Conservation (phyloP, 176 grass and related monocot species). For the Elaeis guineensis region DNA sequence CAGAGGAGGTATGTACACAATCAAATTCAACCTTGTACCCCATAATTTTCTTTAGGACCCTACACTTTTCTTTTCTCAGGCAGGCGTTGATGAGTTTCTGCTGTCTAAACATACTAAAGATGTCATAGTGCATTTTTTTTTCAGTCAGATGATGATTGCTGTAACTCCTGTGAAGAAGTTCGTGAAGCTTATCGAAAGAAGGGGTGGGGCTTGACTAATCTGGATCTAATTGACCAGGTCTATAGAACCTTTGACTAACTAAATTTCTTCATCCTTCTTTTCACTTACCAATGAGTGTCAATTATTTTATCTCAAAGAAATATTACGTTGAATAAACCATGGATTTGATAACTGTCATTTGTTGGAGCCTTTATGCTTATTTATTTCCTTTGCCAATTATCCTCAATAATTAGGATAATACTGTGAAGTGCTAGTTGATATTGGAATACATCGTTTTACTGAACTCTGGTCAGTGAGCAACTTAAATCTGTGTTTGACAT, state of each 20-base stretch:
- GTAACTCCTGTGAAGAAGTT: conserved; percentile 97
- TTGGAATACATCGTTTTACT: too few species aligned
- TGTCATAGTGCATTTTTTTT: conserved; percentile 19
- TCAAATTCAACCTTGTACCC: conserved; percentile 3
- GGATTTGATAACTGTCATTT: too few species aligned
- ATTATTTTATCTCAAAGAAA: not conserved
- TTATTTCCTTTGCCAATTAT: too few species aligned
- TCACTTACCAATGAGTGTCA: not conserved
- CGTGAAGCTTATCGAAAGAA: conserved; percentile 85
- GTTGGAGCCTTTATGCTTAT: too few species aligned
- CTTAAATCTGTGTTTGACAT: too few species aligned
- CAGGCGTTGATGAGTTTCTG: not conserved
- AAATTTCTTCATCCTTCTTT: not conserved
- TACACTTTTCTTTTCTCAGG: too few species aligned
- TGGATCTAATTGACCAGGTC: conserved; percentile 92
- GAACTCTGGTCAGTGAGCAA: too few species aligned
- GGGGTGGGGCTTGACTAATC: conserved; percentile 72
- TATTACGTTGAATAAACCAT: not conserved
- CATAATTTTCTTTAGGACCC: too few species aligned
- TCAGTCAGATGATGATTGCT: conserved; percentile 93
- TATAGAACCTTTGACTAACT: not conserved
- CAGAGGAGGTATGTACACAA: conserved; percentile 46
- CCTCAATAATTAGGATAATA: too few species aligned
- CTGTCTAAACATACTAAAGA: conserved; percentile 22
- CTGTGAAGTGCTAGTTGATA: too few species aligned